Evolutionary conservation across 352 stramenopile genomes (phyloP), one percentile per base, ranked within the genome.

Genomic region (Phytophthora vignae): DNA sequence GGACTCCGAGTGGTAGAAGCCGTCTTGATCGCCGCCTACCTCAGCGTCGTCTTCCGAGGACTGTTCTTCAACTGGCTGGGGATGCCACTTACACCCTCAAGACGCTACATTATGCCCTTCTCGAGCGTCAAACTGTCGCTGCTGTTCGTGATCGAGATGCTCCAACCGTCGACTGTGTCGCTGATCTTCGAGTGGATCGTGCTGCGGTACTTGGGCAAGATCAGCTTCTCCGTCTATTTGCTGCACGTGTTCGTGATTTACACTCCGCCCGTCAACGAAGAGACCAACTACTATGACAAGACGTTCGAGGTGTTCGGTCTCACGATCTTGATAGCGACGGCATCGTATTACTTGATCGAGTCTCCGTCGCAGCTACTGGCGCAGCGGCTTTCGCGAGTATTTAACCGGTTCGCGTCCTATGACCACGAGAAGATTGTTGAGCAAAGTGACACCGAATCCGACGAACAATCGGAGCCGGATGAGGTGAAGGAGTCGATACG

Each of bases 221-320:
- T 82, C 36, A 82, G 75, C 55, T 82, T 71, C 64, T 82, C 75
- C 11, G 72, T 79, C 21, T 83, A 83, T 19, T 19, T 83, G 59
- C 61, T 80, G 11, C 76, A 83, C 38, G 76, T 58, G 31, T 87
- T 85, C 22, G 77, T 88, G 55, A 61, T 74, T 27, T 27, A 27
- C 22, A 63, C 54, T 4, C 61, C 61, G 17, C 14, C 48, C 3
- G 54, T 61, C 31, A 49, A 46, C 6, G 11, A 57, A 10, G 2
- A 65, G 12, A 50, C n/a, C 4, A 57, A 50, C 9, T 50, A 57
- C 29, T 65, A 57, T n/a, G 46, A 65, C 59, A 56, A 57, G 46
- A 50, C 31, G n/a, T 36, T 65, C 31, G 9, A 46, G 4, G 44
- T 64, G 3, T 64, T 64, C 44, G 57, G 25, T 19, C 29, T 65